phyloP scores from a whole-genome alignment of 2,329 filamentous ascomycete genomes.

The Helotiales sp. region DNA sequence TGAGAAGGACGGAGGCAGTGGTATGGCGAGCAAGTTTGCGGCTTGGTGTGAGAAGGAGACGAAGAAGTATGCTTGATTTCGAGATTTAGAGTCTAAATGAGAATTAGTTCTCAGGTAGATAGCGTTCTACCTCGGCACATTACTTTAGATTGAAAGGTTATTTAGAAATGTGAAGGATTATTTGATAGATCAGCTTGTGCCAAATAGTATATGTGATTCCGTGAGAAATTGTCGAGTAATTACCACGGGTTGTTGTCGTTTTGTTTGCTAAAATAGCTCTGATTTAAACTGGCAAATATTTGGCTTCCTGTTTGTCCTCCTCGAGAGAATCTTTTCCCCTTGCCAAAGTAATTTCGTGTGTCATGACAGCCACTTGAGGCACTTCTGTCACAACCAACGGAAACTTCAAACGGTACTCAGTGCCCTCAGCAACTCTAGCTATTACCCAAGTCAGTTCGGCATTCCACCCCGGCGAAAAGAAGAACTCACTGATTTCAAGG shows the following conservation, averaged over 20 bases:
- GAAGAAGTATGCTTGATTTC: neutral
- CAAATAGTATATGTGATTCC: too few relatives aligned
- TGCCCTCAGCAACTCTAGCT: neutral
- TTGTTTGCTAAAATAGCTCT: too few relatives aligned
- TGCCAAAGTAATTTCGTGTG: neutral
- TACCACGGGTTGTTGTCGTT: too few relatives aligned
- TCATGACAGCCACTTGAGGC: too few relatives aligned
- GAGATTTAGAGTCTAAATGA: too few relatives aligned
- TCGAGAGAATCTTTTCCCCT: neutral
- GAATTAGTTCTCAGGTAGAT: too few relatives aligned
- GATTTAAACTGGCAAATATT: neutral
- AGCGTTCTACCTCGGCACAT: too few relatives aligned
- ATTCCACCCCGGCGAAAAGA: neutral
- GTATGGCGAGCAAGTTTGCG: conserved; percentile 10
- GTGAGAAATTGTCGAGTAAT: too few relatives aligned
- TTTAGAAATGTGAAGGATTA: neutral
- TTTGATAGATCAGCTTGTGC: too few relatives aligned
- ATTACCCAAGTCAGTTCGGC: neutral
- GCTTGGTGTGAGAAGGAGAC: conserved; percentile 20
- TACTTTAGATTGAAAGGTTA: too few relatives aligned
- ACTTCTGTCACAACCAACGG: neutral
- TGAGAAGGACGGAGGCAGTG: conserved; percentile 18
- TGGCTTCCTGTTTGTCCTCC: neutral
- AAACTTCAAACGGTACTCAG: neutral
- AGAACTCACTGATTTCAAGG: conserved; percentile 20